Percentiles rank a stretch among this genome's conserved stretches.
These are phyloP conservation scores for Erythrophleum fordii DNA, from an alignment of 306 rosid species.

Conservation along the genomic window DNA sequence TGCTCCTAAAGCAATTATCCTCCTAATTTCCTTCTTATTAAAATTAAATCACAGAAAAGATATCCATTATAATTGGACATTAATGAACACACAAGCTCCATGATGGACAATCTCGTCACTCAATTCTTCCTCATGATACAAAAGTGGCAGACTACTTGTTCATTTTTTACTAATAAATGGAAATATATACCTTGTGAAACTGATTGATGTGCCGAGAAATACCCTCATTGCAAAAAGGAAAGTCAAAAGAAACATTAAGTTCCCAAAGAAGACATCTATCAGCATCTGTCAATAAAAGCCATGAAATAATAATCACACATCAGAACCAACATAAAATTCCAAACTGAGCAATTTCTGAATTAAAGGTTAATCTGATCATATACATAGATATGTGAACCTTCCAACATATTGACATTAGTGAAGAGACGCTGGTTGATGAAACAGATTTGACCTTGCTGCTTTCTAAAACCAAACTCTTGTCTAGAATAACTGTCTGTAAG, in stretches of 20 bases:
- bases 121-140: constrained; percentile 16
- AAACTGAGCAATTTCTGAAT: constrained; percentile 32
- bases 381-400: constrained; percentile 55
- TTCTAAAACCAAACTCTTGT: constrained; percentile 63
- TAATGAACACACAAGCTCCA: constrained; percentile 21
- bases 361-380: constrained; percentile 10
- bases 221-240: constrained; percentile 56
- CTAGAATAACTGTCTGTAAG: constrained; percentile 58
- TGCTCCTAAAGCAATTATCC: constrained; percentile 19
- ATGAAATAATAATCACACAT: constrained; percentile 18
- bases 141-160: constrained; percentile 13
- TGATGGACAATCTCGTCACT: constrained; percentile 12
- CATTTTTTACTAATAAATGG: constrained; percentile 17
- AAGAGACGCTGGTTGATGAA: constrained; percentile 54
- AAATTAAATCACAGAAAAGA: not conserved
- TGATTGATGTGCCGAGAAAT: constrained; percentile 53
- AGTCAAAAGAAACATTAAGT: constrained; percentile 65
- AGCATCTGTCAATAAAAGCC: constrained; percentile 57
- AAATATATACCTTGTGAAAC: constrained; percentile 56
- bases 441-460: constrained; percentile 53
- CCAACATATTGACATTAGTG: constrained; percentile 59
- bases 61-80: not conserved
- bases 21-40: not conserved
- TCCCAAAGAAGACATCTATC: constrained; percentile 66
- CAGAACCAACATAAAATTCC: constrained; percentile 32